Percentiles rank a stretch among this genome's conserved stretches.
Evolutionary conservation across 805 yeast species (phyloP).

Genomic region (Maudiozyma barnettii): DNA sequence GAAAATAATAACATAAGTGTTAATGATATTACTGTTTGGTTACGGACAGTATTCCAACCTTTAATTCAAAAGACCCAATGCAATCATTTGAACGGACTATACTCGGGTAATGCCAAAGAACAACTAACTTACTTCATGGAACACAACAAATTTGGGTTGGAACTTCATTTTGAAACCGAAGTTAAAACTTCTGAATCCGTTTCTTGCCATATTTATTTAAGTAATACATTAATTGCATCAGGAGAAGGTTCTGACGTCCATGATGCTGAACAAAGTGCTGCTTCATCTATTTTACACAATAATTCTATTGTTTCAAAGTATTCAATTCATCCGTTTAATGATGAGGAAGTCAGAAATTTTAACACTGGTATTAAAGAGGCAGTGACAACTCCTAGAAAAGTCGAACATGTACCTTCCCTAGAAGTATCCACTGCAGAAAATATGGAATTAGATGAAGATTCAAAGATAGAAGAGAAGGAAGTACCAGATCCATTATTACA

Average conservation of each 20-base stretch:
- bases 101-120: conserved; percentile 57
- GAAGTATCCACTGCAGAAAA: too few relatives aligned
- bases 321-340: conserved; percentile 6
- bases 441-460: too few relatives aligned
- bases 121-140: conserved; percentile 52
- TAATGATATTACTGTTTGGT: conserved; percentile 41
- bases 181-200: conserved; percentile 30
- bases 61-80: conserved; percentile 1
- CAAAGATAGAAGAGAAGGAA: too few relatives aligned
- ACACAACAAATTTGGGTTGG: conserved; percentile 21
- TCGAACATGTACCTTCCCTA: too few relatives aligned
- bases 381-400: too few relatives aligned
- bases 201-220: conserved; percentile 46
- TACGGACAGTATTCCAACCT: conserved; percentile 32
- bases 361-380: background rate
- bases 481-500: background rate
- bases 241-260: conserved; percentile 55
- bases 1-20: conserved; percentile 37
- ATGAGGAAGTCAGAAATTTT: background rate
- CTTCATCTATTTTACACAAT: conserved; percentile 57
- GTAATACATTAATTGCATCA: conserved; percentile 45
- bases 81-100: conserved; percentile 10
- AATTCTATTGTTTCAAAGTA: conserved; percentile 46
- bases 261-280: conserved; percentile 73
- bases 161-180: conserved; percentile 1